Evolutionary conservation across 1,284 basidiomycete species (phyloP).

Genomic region (Gymnopus androsaceus): DNA sequence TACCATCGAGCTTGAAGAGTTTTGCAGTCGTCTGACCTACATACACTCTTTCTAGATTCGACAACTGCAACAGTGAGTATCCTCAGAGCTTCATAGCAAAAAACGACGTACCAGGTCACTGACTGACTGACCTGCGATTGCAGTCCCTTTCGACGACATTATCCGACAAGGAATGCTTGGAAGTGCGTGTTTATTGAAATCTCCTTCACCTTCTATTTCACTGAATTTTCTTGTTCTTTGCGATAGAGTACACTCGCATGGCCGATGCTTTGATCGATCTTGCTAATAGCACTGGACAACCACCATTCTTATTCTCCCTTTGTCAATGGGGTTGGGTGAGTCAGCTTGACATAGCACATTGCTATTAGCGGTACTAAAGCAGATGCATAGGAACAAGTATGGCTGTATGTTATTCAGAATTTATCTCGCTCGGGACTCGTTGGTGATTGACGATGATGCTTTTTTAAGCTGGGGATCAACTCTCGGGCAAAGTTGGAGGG

Average conservation of each 20-base stretch:
- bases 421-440: neutral
- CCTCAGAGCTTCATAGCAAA: no score
- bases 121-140: neutral
- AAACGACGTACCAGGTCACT: neutral
- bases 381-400: slow-evolving; percentile 16
- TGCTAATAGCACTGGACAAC: slow-evolving; percentile 37
- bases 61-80: slow-evolving; percentile 50
- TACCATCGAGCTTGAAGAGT: no score
- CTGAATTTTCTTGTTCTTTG: neutral
- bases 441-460: neutral
- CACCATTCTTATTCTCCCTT: slow-evolving; percentile 49
- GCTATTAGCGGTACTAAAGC: neutral
- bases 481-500: slow-evolving; percentile 48
- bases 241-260: slow-evolving; percentile 52
- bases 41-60: no score
- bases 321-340: slow-evolving; percentile 55
- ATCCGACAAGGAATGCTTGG: slow-evolving; percentile 49
- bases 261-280: slow-evolving; percentile 46
- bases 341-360: slow-evolving; percentile 6
- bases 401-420: slow-evolving; percentile 20
- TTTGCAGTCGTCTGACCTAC: no score
- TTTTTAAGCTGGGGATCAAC: slow-evolving; percentile 37
- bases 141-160: slow-evolving; percentile 51
- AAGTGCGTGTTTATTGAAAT: slow-evolving; percentile 39
- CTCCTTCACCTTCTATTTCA: slow-evolving; percentile 1